Conservation (phyloP, 805 yeast genomes). For the Saccharomycopsis oosterbeekiorum region DNA sequence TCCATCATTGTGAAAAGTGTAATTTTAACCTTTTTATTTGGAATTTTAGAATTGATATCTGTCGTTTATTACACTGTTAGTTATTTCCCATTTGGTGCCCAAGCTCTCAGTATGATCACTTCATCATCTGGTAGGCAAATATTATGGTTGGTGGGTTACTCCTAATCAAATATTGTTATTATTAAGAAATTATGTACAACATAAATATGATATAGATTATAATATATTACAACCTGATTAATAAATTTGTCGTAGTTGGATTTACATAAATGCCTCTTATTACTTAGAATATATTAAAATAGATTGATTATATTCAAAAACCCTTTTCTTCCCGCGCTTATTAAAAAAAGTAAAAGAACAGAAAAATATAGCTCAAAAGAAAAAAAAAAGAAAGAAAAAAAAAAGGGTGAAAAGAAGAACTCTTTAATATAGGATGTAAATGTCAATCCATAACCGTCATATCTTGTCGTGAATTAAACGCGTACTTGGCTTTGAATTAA, state of each 20-base stretch:
- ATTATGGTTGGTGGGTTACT: conserved; percentile 10
- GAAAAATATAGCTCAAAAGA: neutral
- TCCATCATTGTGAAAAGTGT: conserved; percentile 64
- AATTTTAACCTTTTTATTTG: conserved; percentile 63
- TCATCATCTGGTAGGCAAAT: conserved; percentile 49
- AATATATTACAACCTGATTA: neutral
- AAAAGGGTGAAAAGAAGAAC: neutral
- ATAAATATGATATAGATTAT: no score
- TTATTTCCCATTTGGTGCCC: conserved; percentile 93
- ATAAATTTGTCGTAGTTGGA: no score
- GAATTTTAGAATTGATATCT: conserved; percentile 70
- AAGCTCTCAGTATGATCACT: conserved; percentile 51
- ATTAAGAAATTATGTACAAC: neutral
- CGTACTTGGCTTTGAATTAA: no score
- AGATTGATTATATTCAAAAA: no score
- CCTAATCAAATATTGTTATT: neutral
- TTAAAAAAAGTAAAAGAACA: neutral
- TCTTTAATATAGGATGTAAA: no score
- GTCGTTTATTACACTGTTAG: conserved; percentile 83
- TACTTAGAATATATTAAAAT: no score
- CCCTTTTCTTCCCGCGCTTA: neutral
- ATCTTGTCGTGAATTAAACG: no score
- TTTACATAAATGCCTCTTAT: neutral
- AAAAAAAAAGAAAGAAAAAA: neutral
- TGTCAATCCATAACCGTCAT: no score